Percentiles rank a stretch among this genome's conserved stretches.
Evolutionary conservation across 805 yeast species (phyloP).

Genomic region (Limtongozyma cylindracea): DNA sequence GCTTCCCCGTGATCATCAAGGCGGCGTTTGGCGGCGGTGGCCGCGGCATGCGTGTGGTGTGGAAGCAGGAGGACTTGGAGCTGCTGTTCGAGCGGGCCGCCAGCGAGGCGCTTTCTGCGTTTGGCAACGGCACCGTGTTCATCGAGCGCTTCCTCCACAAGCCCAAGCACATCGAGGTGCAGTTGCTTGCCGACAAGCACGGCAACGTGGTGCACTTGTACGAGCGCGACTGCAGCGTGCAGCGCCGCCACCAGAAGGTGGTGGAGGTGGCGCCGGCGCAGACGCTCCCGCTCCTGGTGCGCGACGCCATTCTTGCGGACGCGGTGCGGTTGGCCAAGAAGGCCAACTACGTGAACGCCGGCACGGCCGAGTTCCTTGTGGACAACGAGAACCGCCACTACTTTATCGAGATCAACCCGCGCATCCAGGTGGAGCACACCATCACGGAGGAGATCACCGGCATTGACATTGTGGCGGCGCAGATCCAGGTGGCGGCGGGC

Average conservation of each 20-base stretch:
- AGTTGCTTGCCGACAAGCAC: slow-evolving; percentile 73
- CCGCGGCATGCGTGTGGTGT: slow-evolving; percentile 97
- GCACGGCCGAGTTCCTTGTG: slow-evolving; percentile 94
- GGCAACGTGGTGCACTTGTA: slow-evolving; percentile 91
- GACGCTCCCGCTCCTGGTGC: slow-evolving; percentile 55
- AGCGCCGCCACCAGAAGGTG: slow-evolving; percentile 97
- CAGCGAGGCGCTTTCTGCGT: slow-evolving; percentile 86
- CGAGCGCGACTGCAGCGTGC: slow-evolving; percentile 98
- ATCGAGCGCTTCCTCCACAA: slow-evolving; percentile 85
- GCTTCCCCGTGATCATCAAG: slow-evolving; percentile 90
- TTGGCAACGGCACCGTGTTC: slow-evolving; percentile 96
- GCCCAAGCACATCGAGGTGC: slow-evolving; percentile 97
- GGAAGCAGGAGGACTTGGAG: slow-evolving; percentile 79
- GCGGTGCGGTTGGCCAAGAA: slow-evolving; percentile 80
- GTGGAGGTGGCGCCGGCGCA: slow-evolving; percentile 97
- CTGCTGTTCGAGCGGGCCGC: slow-evolving; percentile 89
- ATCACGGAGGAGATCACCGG: slow-evolving; percentile 98
- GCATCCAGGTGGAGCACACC: slow-evolving; percentile 96
- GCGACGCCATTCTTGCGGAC: slow-evolving; percentile 83
- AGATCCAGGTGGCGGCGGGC: slow-evolving; percentile 96
- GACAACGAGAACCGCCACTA: slow-evolving; percentile 87
- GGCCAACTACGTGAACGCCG: slow-evolving; percentile 89
- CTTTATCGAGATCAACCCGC: slow-evolving; percentile 94
- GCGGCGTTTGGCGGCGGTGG: slow-evolving; percentile 99
- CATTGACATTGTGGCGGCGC: slow-evolving; percentile 93